Evolutionary conservation across 2,329 filamentous ascomycete genomes (phyloP).

Genomic region (Chlorencoelia australis): DNA sequence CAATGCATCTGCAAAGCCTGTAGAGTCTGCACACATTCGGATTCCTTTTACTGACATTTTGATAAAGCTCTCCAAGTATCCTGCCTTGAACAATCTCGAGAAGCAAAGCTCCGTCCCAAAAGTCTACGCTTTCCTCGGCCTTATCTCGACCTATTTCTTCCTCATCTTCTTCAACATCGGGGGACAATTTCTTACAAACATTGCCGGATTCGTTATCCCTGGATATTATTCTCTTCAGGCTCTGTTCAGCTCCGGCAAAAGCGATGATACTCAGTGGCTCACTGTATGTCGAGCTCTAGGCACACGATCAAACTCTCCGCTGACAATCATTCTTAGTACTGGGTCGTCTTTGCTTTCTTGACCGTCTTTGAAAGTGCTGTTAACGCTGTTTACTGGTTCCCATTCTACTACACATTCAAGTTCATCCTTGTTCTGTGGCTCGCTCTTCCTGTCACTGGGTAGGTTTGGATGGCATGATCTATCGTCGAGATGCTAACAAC

Average conservation of each 20-base stretch:
- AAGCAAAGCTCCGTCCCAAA: slow-evolving; percentile 75
- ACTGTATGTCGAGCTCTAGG: slow-evolving; percentile 41
- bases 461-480: too few species aligned
- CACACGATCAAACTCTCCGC: slow-evolving; percentile 7
- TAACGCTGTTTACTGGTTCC: slow-evolving; percentile 86
- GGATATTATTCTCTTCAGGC: slow-evolving; percentile 77
- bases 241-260: slow-evolving; percentile 60
- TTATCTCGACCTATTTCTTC: slow-evolving; percentile 76
- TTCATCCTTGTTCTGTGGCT: slow-evolving; percentile 97
- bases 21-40: slow-evolving; percentile 4
- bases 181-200: slow-evolving; percentile 78
- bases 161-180: slow-evolving; percentile 89
- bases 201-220: slow-evolving; percentile 73
- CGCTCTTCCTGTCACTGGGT: slow-evolving; percentile 88
- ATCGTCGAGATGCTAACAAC: slow-evolving; percentile 13
- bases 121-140: slow-evolving; percentile 70
- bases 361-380: slow-evolving; percentile 76
- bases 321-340: slow-evolving; percentile 48
- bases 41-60: background rate
- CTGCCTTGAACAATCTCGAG: slow-evolving; percentile 74
- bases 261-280: slow-evolving; percentile 74
- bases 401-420: slow-evolving; percentile 99
- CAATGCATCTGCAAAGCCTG: background rate
- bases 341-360: slow-evolving; percentile 77
- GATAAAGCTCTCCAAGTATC: slow-evolving; percentile 72